phyloP scores from a whole-genome alignment of 1,284 basidiomycete genomes.

The Rhodotorula sp. region DNA sequence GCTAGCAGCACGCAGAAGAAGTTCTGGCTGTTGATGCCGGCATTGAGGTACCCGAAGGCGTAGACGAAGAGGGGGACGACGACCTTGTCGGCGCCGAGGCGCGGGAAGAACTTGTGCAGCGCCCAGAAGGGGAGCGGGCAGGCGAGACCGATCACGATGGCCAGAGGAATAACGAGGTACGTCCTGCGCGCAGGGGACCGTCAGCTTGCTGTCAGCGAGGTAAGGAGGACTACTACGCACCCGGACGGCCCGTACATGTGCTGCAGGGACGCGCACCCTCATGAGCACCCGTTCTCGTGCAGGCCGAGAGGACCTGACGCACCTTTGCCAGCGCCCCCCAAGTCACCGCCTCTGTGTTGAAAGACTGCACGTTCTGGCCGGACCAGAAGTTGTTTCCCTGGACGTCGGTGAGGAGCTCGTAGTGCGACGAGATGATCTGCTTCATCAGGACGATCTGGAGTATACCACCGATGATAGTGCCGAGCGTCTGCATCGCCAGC shows the following conservation, averaged over 20 bases:
- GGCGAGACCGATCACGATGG: conserved; percentile 55
- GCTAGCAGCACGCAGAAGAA: conserved; percentile 28
- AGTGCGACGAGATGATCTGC: conserved; percentile 57
- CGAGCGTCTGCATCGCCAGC: conserved; percentile 68
- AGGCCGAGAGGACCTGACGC: neutral
- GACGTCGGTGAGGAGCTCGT: conserved; percentile 58
- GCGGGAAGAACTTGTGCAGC: conserved; percentile 58
- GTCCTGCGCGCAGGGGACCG: conserved; percentile 46
- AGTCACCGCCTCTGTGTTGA: conserved; percentile 65
- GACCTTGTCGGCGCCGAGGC: conserved; percentile 42
- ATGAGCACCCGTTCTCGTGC: neutral
- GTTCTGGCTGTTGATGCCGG: conserved; percentile 41
- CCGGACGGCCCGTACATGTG: conserved; percentile 58
- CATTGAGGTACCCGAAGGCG: conserved; percentile 34
- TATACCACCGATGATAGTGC: conserved; percentile 62
- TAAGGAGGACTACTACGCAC: neutral
- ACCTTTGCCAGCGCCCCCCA: conserved; percentile 65
- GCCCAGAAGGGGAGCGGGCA: conserved; percentile 64
- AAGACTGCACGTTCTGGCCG: conserved; percentile 60
- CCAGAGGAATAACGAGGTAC: conserved; percentile 51
- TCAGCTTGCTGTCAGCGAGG: neutral
- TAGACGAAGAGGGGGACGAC: conserved; percentile 38
- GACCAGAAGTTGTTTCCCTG: conserved; percentile 55
- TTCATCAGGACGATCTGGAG: conserved; percentile 58
- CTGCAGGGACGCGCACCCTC: neutral